A percentile compares a stretch with the other conserved stretches of the same genome.
Evolutionary conservation across 2,329 filamentous ascomycete genomes (phyloP).

Genomic region (Arthrobotrys pseudoclavata): DNA sequence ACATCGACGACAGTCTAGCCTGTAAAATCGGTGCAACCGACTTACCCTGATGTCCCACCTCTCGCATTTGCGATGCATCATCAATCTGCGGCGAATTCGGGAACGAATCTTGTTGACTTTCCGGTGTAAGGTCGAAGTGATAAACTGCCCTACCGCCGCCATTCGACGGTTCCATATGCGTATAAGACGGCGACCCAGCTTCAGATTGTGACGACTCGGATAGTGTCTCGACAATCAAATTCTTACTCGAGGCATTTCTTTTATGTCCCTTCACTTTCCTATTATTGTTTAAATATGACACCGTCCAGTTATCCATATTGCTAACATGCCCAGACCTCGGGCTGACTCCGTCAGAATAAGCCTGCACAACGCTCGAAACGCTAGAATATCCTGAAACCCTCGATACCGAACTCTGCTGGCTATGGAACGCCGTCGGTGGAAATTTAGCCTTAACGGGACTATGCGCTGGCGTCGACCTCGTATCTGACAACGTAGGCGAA

Average conservation of each 20-base stretch:
- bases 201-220: conserved; percentile 55
- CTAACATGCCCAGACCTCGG: conserved; percentile 42
- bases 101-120: conserved; percentile 57
- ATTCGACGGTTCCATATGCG: conserved; percentile 40
- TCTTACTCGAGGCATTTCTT: conserved; percentile 32
- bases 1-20: conserved; percentile 56
- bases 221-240: conserved; percentile 28
- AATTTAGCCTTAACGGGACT: conserved; percentile 41
- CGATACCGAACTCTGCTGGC: conserved; percentile 41
- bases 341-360: conserved; percentile 41
- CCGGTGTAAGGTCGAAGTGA: conserved; percentile 53
- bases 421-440: background rate
- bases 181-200: conserved; percentile 55
- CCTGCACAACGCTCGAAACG: conserved; percentile 22
- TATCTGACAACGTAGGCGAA: conserved; percentile 47
- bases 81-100: conserved; percentile 44
- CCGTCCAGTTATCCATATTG: conserved; percentile 56
- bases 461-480: conserved; percentile 37
- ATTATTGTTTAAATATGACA: conserved; percentile 53
- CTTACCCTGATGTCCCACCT: conserved; percentile 27
- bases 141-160: conserved; percentile 50
- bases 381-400: conserved; percentile 23
- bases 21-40: conserved; percentile 51
- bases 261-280: conserved; percentile 42
- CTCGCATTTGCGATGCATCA: conserved; percentile 52